Conservation (phyloP, 176 grass and related monocot species). For the Oryza glumipatula region DNA sequence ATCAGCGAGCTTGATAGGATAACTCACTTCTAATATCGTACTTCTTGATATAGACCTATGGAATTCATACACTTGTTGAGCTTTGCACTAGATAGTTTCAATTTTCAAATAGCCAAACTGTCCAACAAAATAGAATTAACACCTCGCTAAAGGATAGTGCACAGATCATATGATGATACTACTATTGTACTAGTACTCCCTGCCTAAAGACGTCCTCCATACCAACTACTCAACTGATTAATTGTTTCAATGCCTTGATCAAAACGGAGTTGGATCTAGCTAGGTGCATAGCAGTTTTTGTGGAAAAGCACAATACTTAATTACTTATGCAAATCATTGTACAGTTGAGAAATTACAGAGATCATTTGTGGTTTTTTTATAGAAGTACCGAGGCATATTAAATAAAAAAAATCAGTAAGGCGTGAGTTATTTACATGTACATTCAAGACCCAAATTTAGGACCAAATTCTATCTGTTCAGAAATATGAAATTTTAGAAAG, state of each 20-base stretch:
- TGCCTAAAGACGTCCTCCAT: not conserved
- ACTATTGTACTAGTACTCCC: not conserved
- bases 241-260: not conserved
- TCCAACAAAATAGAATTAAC: slow-evolving; percentile 9
- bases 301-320: not conserved
- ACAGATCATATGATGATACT: not conserved
- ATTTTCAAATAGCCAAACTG: slow-evolving; percentile 1
- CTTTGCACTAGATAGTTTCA: not conserved
- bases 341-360: not conserved
- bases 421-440: not conserved
- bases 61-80: not conserved
- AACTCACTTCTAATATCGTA: slow-evolving; percentile 11
- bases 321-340: not conserved
- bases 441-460: not conserved
- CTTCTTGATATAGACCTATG: slow-evolving; percentile 1
- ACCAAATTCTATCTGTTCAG: not conserved
- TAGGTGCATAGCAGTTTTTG: not conserved
- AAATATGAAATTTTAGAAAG: not conserved
- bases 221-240: not conserved
- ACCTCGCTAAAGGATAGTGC: not conserved
- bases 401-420: not conserved
- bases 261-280: not conserved
- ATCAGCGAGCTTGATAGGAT: slow-evolving; percentile 26
- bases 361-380: not conserved
- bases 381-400: not conserved